Evolutionary conservation across 768 basidiomycete species (phyloP).

Genomic region (Suillus paluster): DNA sequence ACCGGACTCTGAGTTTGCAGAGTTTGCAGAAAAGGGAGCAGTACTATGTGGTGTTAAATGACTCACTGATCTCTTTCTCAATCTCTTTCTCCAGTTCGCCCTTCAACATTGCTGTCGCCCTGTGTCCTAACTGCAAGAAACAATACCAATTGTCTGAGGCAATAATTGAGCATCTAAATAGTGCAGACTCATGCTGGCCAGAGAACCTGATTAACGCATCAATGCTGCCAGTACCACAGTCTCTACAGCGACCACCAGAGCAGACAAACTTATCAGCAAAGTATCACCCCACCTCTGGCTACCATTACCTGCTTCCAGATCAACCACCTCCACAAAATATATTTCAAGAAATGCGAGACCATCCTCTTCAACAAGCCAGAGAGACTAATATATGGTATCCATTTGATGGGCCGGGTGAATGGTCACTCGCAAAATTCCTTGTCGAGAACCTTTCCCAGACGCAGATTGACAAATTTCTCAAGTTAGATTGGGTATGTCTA

Average conservation of each 20-base stretch:
- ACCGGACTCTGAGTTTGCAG: no score
- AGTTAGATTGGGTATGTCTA: slow-evolving; percentile 26
- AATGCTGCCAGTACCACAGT: background rate
- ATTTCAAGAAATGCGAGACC: background rate
- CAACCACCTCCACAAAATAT: background rate
- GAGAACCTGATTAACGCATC: background rate
- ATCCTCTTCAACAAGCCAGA: background rate
- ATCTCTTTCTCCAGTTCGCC: no score
- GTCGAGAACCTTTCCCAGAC: slow-evolving; percentile 22
- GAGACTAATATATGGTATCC: background rate
- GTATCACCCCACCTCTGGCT: slow-evolving; percentile 8
- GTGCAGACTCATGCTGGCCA: no score
- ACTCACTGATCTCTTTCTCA: no score
- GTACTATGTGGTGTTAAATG: no score
- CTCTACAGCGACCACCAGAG: background rate
- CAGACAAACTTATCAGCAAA: background rate
- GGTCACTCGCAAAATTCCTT: slow-evolving; percentile 36
- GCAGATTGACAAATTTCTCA: slow-evolving; percentile 32
- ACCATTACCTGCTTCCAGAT: background rate
- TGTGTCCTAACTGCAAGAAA: background rate
- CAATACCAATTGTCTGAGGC: background rate
- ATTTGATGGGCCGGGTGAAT: slow-evolving; percentile 28
- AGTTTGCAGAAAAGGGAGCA: no score
- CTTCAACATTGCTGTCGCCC: background rate
- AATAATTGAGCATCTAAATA: no score